Conservation (phyloP, 176 grass and related monocot genomes). For the Phragmites australis region DNA sequence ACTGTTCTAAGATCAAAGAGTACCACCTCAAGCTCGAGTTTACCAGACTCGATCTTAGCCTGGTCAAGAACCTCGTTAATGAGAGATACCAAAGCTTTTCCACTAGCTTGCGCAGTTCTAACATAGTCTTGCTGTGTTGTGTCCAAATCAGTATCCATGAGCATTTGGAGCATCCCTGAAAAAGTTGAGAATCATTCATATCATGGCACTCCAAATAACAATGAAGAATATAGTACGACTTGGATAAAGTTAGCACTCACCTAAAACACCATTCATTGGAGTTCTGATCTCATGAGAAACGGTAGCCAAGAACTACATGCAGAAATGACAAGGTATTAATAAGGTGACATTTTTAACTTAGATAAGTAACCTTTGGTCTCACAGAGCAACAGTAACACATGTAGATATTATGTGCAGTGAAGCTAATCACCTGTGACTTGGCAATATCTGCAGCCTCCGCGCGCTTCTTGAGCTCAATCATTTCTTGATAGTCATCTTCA, state of each 20-base stretch:
- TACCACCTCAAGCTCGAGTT: slow-evolving; percentile 88
- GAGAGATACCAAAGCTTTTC: slow-evolving; percentile 91
- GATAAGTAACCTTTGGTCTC: not conserved
- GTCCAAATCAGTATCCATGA: slow-evolving; percentile 97
- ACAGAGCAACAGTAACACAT: not conserved
- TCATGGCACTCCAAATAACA: not conserved
- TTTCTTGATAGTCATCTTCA: slow-evolving; percentile 76
- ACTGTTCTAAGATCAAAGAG: slow-evolving; percentile 79
- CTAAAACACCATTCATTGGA: slow-evolving; percentile 99
- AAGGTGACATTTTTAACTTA: slow-evolving; percentile 12
- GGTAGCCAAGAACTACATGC: slow-evolving; percentile 91
- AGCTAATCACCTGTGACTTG: slow-evolving; percentile 74
- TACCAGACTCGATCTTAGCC: slow-evolving; percentile 98
- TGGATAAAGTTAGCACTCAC: slow-evolving; percentile 40
- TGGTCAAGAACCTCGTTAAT: slow-evolving; percentile 99
- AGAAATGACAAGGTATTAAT: slow-evolving; percentile 16
- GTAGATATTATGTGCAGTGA: not conserved
- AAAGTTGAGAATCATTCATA: slow-evolving; percentile 12
- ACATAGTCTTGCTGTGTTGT: slow-evolving; percentile 94
- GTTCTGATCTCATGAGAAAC: slow-evolving; percentile 99
- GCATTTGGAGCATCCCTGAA: slow-evolving; percentile 98
- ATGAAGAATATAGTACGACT: not conserved
- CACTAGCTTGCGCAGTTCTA: slow-evolving; percentile 93
- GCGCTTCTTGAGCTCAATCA: slow-evolving; percentile 76
- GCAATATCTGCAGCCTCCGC: slow-evolving; percentile 91